phyloP scores from a whole-genome alignment of 1,284 basidiomycete genomes.

The Psilocybe mexicana region DNA sequence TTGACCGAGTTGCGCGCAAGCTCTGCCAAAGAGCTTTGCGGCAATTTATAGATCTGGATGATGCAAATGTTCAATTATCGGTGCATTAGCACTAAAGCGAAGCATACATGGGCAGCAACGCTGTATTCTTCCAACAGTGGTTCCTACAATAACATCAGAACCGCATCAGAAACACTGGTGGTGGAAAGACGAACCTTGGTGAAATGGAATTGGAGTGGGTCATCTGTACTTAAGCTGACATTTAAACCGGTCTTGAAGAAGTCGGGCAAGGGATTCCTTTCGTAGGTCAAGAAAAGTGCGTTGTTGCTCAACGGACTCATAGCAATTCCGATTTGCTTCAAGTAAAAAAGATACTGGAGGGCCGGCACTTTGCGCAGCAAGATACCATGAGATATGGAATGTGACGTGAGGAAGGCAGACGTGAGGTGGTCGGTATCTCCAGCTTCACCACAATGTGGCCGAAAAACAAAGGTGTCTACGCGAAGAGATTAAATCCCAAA shows the following conservation, averaged over 20 bases:
- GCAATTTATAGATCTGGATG: constrained; percentile 84
- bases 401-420: constrained; percentile 93
- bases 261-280: constrained; percentile 95
- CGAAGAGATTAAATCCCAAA: neutral
- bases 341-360: constrained; percentile 91
- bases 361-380: constrained; percentile 96
- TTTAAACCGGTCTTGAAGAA: constrained; percentile 98
- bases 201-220: constrained; percentile 94
- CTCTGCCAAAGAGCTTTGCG: constrained; percentile 83
- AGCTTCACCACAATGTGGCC: constrained; percentile 97
- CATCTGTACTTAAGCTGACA: constrained; percentile 95
- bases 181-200: constrained; percentile 67
- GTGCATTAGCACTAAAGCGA: neutral
- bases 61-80: neutral
- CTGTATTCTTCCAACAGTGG: constrained; percentile 97
- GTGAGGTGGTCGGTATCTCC: constrained; percentile 98
- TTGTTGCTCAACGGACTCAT: constrained; percentile 99
- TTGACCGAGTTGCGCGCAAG: constrained; percentile 95
- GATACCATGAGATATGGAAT: constrained; percentile 99
- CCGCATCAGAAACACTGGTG: neutral
- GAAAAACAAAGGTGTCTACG: constrained; percentile 93
- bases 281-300: constrained; percentile 95
- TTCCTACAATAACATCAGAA: constrained; percentile 55
- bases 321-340: constrained; percentile 95
- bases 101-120: constrained; percentile 88